Percentiles rank a stretch among this genome's conserved stretches.
Conservation (phyloP, 129 eudicot genomes). For the Ambrosia artemisiifolia region DNA sequence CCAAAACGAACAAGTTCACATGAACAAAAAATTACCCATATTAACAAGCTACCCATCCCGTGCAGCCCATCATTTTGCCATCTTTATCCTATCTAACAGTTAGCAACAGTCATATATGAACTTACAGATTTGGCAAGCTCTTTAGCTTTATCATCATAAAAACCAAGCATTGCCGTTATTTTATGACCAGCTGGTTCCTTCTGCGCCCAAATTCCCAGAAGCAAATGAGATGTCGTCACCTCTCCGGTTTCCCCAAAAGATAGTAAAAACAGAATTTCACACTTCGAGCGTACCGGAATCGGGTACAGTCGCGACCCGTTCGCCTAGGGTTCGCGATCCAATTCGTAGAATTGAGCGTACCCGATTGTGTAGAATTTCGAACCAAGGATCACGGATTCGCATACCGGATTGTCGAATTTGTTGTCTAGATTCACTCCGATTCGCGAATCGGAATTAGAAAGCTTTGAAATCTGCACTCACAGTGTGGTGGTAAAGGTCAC, state of each 20-base stretch:
- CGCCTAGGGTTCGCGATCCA: too few relatives aligned
- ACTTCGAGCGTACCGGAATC: neutral
- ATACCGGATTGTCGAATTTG: too few relatives aligned
- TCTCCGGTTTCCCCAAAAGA: conserved; percentile 82
- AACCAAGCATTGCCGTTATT: conserved; percentile 63
- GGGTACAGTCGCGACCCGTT: too few relatives aligned
- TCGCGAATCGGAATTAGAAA: too few relatives aligned
- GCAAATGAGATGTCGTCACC: conserved; percentile 63
- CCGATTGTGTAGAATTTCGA: too few relatives aligned
- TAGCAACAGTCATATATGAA: neutral
- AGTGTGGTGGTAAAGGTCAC: too few relatives aligned
- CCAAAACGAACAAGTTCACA: too few relatives aligned
- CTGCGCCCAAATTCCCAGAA: conserved; percentile 72
- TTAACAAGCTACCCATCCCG: neutral
- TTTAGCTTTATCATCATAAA: conserved; percentile 70
- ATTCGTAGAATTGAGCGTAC: too few relatives aligned
- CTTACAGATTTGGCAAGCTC: conserved; percentile 81
- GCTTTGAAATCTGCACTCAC: too few relatives aligned
- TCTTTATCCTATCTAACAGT: neutral
- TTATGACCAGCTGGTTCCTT: conserved; percentile 71
- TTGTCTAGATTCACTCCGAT: too few relatives aligned
- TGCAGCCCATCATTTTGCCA: neutral
- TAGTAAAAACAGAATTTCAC: neutral
- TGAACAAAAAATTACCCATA: neutral
- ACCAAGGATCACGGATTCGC: too few relatives aligned